A percentile compares a stretch with the other conserved stretches of the same genome.
Conservation (phyloP, 2,329 filamentous ascomycete genomes). For the Dothideomycetidae sp. region DNA sequence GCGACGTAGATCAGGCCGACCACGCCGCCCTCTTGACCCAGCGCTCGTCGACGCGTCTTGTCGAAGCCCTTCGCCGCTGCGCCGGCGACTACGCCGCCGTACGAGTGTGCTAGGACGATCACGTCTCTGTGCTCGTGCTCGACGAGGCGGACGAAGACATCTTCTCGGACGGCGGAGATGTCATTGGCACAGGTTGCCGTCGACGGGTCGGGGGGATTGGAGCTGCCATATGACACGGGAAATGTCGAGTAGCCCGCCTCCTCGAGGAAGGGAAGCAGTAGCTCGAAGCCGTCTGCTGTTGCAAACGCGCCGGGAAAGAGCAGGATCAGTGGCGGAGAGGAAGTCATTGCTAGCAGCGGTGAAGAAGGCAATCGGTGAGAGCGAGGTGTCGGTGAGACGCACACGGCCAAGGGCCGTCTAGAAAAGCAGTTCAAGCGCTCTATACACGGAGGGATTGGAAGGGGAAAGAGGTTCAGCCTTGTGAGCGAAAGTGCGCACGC, state of each 20-base stretch:
- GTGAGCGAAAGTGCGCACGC: too few relatives aligned
- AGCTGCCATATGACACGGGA: neutral
- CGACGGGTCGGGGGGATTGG: neutral
- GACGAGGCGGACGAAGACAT: slow-evolving; percentile 5
- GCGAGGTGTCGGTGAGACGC: too few relatives aligned
- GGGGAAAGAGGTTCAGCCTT: too few relatives aligned
- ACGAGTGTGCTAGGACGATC: slow-evolving; percentile 24
- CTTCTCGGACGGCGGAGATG: neutral
- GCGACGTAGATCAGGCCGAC: slow-evolving; percentile 23
- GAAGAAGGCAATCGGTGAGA: too few relatives aligned
- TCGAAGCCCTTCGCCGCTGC: slow-evolving; percentile 23
- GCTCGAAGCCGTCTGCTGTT: neutral
- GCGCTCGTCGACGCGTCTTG: slow-evolving; percentile 17
- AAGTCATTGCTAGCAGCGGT: too few relatives aligned
- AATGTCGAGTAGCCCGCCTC: neutral
- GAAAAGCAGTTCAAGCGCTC: too few relatives aligned
- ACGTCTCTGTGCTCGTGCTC: slow-evolving; percentile 16
- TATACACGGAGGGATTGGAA: too few relatives aligned
- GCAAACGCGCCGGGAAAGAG: neutral
- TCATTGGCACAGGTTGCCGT: neutral
- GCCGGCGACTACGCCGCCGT: slow-evolving; percentile 25
- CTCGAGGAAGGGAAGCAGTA: neutral
- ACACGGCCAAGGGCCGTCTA: too few relatives aligned
- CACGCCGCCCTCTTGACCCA: slow-evolving; percentile 22
- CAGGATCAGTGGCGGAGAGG: neutral